Base-by-base conservation (phyloP, 2,329 filamentous ascomycete genomes). In the Hypomyces rosellus region DNA sequence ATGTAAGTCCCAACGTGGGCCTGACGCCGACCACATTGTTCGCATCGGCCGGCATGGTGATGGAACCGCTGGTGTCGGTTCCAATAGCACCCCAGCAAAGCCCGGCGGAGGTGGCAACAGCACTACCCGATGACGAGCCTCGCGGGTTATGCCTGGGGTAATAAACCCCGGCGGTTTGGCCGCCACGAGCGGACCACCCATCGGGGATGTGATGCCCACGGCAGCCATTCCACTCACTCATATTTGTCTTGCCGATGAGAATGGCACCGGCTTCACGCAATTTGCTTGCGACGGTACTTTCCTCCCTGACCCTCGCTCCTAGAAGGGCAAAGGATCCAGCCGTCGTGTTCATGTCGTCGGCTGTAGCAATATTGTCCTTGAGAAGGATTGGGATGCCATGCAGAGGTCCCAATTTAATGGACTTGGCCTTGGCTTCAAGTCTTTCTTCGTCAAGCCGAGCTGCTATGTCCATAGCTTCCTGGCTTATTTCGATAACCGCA, bases 21-120 rank as follows among this genome's bases (percentile, higher is more conserved):
- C 84, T 85, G 60, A 88, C 81, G 1, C 84, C 85, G 0, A 86
- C 84, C 3, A 87, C 62, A 50, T 83, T 84, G 66, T 80, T 85
- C 5, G 55, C 45, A 43, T 64, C 57, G 0, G 71, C 61, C 0
- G 85, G 84, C 9, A 72, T 73, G 4, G 85, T 61, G 49, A 88
- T 85, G 18, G 77, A 83, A 2, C 82, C 13, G 70, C 65, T 45
- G 9, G 54, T 57, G 61, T 83, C 84, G 0, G 81, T 81, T 1
- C 82, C 83, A 3, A 87, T 60, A 2, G 76, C 59, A 12, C 77
- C 82, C 42, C 77, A 66, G 0, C 80, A 77, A 3, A 86, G 71
- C 0, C 81, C 82, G 15, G 86, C 62, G 30, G 77, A 77, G 5
- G 73, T 73, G 2, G 74, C 69, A 1, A 87, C 82, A 12, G 72